Evolutionary conservation across 345 rosid species (phyloP).

Genomic region (Ceriops tagal): DNA sequence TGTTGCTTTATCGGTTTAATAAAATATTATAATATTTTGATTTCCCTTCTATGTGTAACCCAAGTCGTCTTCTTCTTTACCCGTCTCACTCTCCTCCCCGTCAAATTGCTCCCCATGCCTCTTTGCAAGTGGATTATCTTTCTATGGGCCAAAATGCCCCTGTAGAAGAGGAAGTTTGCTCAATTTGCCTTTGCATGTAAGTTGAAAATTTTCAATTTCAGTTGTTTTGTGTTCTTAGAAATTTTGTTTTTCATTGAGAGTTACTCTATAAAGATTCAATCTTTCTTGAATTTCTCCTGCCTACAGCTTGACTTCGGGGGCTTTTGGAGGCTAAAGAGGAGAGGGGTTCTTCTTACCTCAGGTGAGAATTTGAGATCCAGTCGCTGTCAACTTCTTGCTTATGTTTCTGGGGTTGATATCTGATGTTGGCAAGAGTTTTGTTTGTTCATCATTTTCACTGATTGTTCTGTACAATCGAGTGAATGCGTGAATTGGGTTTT

Average conservation of each 20-base stretch:
- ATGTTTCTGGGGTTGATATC: conserved; percentile 6
- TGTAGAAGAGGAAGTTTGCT: not conserved
- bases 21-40: conserved; percentile 11
- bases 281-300: conserved; percentile 12
- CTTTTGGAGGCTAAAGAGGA: conserved; percentile 28
- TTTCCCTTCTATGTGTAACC: conserved; percentile 13
- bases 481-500: conserved; percentile 22
- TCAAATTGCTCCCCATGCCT: conserved; percentile 1
- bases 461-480: conserved; percentile 9
- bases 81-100: conserved; percentile 9
- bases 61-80: not conserved
- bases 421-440: conserved; percentile 15
- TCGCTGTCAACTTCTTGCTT: conserved; percentile 4
- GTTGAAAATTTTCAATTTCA: conserved; percentile 2
- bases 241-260: not conserved
- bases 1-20: not conserved
- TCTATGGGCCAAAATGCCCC: conserved; percentile 11
- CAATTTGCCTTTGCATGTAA: conserved; percentile 17
- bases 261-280: conserved; percentile 19
- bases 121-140: not conserved
- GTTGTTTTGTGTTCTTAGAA: not conserved
- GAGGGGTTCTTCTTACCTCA: conserved; percentile 19
- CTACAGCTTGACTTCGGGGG: conserved; percentile 20
- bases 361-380: conserved; percentile 31
- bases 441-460: not conserved